A percentile compares a stretch with the other conserved stretches of the same genome.
phyloP scores from a whole-genome alignment of 805 yeast genomes.

The Starmerella sp. region DNA sequence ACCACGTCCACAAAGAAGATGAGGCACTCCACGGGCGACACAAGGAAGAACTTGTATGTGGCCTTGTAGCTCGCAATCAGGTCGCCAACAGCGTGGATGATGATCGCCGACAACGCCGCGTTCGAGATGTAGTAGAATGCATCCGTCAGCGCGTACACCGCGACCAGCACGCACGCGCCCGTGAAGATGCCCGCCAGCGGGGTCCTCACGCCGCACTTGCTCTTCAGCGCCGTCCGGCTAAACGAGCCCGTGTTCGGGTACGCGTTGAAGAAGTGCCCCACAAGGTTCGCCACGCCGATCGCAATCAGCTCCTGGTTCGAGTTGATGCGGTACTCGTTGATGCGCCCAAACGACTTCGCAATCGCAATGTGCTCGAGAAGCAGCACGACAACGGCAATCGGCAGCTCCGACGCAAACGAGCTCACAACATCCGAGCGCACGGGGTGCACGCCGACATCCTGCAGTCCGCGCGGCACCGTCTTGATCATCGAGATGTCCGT shows the following conservation, averaged over 20 bases:
- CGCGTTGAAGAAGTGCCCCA: conserved; percentile 86
- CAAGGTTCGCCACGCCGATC: conserved; percentile 79
- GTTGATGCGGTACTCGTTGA: conserved; percentile 78
- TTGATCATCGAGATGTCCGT: conserved; percentile 55
- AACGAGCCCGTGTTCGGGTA: conserved; percentile 96
- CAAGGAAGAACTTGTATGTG: conserved; percentile 52
- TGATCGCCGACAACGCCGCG: conserved; percentile 76
- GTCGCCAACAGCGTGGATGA: conserved; percentile 88
- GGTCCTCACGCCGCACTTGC: conserved; percentile 90
- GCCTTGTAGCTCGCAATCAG: conserved; percentile 46
- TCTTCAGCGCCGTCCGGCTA: conserved; percentile 85
- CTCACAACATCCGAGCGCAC: conserved; percentile 49
- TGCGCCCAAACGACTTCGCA: conserved; percentile 83
- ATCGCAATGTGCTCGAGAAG: conserved; percentile 88
- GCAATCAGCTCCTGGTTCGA: conserved; percentile 94
- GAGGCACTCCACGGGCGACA: conserved; percentile 61
- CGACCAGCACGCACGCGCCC: conserved; percentile 77
- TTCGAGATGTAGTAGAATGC: conserved; percentile 86
- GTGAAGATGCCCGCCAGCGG: conserved; percentile 88
- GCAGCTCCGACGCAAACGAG: conserved; percentile 63
- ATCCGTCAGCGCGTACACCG: conserved; percentile 70
- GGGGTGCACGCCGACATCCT: conserved; percentile 60
- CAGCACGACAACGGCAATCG: conserved; percentile 73
- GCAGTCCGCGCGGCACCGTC: conserved; percentile 69
- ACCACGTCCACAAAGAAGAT: conserved; percentile 64